Evolutionary conservation across 345 rosid species (phyloP).

Genomic region (Physaria fendleri): DNA sequence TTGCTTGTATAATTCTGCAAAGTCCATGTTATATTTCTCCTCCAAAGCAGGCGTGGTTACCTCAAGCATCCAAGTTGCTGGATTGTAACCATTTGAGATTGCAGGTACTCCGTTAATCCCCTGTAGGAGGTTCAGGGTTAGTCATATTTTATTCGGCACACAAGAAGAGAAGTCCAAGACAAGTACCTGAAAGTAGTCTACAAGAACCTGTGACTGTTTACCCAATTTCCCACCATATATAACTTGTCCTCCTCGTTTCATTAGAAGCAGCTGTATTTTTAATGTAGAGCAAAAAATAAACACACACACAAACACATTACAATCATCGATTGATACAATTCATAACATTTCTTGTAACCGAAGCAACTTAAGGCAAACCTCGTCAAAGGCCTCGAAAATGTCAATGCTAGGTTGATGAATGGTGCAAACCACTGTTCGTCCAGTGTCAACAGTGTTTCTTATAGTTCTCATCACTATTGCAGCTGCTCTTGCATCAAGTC

Average conservation of each 20-base stretch:
- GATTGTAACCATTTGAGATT: constrained; percentile 64
- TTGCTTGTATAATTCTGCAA: constrained; percentile 56
- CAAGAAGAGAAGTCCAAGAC: not conserved
- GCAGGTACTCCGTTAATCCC: constrained; percentile 52
- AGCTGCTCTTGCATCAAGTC: constrained; percentile 97
- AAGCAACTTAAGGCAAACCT: constrained; percentile 40
- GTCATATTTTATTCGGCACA: not conserved
- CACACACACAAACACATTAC: not conserved
- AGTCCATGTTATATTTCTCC: constrained; percentile 53
- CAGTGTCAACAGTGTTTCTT: constrained; percentile 92
- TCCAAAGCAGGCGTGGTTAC: constrained; percentile 64
- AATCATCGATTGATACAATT: not conserved
- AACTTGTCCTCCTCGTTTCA: constrained; percentile 91
- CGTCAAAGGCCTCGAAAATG: constrained; percentile 92
- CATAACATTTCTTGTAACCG: not conserved
- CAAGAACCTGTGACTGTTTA: constrained; percentile 48
- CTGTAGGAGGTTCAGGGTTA: constrained; percentile 29
- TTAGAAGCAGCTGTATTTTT: constrained; percentile 67
- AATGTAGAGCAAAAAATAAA: not conserved
- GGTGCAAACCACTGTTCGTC: constrained; percentile 90
- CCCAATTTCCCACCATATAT: constrained; percentile 91
- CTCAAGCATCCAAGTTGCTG: constrained; percentile 99
- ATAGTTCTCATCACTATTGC: constrained; percentile 95
- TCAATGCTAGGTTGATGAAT: constrained; percentile 95
- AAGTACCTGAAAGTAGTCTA: constrained; percentile 79